These are phyloP conservation scores for Fusarium musae DNA, from an alignment of 2,329 filamentous ascomycete genomes.

Conservation along the genomic window DNA sequence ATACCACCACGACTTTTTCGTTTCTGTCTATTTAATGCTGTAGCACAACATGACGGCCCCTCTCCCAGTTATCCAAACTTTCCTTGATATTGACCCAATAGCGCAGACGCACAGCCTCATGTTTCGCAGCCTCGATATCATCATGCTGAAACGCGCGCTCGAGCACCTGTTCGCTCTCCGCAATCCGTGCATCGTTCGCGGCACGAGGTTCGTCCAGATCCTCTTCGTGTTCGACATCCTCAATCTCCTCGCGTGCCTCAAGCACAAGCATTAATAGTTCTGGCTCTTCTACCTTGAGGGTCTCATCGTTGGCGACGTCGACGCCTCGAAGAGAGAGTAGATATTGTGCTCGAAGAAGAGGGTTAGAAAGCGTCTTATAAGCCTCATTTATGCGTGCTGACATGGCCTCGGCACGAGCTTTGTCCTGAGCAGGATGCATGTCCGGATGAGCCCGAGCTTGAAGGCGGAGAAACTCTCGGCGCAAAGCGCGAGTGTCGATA, in stretches of 20 bases:
- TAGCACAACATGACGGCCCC: slow-evolving; percentile 70
- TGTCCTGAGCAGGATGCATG: slow-evolving; percentile 64
- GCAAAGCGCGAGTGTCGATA: slow-evolving; percentile 76
- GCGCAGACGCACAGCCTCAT: slow-evolving; percentile 79
- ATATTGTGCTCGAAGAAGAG: slow-evolving; percentile 88
- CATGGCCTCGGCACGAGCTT: slow-evolving; percentile 76
- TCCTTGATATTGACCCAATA: slow-evolving; percentile 94
- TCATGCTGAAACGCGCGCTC: slow-evolving; percentile 73
- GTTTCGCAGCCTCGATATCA: slow-evolving; percentile 73
- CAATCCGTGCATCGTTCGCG: slow-evolving; percentile 76
- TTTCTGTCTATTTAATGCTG: slow-evolving; percentile 54
- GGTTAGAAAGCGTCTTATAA: slow-evolving; percentile 84
- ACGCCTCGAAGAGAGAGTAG: slow-evolving; percentile 78
- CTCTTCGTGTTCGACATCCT: slow-evolving; percentile 74
- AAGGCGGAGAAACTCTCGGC: slow-evolving; percentile 85
- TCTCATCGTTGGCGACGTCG: slow-evolving; percentile 84
- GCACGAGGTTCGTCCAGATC: slow-evolving; percentile 68
- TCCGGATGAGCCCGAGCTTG: slow-evolving; percentile 84
- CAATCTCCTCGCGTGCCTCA: slow-evolving; percentile 80
- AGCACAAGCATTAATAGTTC: slow-evolving; percentile 82
- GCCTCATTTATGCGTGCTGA: slow-evolving; percentile 90
- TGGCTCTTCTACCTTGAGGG: slow-evolving; percentile 72
- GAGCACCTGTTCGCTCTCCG: slow-evolving; percentile 69
- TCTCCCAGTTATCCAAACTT: slow-evolving; percentile 85
- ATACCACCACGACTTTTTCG: neutral